These are phyloP conservation scores for Solanum rostratum DNA, from an alignment of 257 asterid species.

Conservation along the genomic window DNA sequence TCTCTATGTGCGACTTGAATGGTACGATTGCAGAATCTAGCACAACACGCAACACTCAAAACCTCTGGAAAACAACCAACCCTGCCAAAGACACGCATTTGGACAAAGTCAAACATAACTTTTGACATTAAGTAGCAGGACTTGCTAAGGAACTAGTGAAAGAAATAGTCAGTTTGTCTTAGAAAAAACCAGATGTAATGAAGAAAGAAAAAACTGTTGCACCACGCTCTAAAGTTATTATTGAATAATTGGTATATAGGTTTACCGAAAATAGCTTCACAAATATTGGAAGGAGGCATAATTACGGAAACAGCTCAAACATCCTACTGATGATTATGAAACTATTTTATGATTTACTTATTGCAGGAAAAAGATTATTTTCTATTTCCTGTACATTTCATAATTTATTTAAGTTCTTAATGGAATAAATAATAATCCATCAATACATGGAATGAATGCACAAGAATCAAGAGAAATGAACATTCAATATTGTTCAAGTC, in stretches of 20 bases:
- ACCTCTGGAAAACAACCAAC: conserved; percentile 29
- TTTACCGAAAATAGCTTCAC: background rate
- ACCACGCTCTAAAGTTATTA: background rate
- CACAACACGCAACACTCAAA: conserved; percentile 35
- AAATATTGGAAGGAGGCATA: background rate
- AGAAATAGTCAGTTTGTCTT: background rate
- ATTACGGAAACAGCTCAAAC: background rate
- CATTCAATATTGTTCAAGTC: background rate
- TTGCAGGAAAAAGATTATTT: background rate
- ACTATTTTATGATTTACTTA: background rate
- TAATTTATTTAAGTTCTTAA: background rate
- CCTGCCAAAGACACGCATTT: conserved; percentile 22
- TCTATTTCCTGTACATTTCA: background rate
- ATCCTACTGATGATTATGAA: background rate
- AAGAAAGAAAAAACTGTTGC: background rate
- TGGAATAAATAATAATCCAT: background rate
- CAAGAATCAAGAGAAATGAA: background rate
- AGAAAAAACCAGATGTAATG: background rate
- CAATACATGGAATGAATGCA: background rate
- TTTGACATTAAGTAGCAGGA: background rate
- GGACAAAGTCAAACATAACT: background rate
- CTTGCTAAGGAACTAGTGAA: background rate
- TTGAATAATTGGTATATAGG: background rate
- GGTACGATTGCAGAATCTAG: conserved; percentile 23
- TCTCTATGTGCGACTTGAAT: conserved; percentile 21